Percentiles rank a stretch among this genome's conserved stretches.
These are phyloP conservation scores for Cadophora luteo-olivacea DNA, from an alignment of 2,329 filamentous ascomycete species.

Conservation along the genomic window DNA sequence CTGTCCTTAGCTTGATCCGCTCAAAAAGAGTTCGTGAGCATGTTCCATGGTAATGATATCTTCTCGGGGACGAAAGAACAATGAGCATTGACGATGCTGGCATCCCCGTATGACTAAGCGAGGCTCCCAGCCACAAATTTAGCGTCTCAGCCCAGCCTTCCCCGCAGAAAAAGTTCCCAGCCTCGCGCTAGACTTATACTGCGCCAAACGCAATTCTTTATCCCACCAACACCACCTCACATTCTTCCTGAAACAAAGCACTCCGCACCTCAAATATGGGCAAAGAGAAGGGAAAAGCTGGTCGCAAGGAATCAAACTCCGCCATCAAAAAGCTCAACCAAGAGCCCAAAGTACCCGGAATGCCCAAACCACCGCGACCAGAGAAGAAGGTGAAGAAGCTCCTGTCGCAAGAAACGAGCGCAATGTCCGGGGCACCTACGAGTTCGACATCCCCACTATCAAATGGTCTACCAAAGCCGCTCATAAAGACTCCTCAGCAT, in stretches of 20 bases:
- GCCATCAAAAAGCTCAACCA: conserved; percentile 21
- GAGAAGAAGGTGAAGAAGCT: conserved; percentile 27
- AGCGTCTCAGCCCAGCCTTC: not conserved
- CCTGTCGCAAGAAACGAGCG: conserved; percentile 14
- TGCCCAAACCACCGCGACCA: conserved; percentile 21
- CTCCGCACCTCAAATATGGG: conserved; percentile 29
- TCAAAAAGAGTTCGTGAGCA: too few species aligned
- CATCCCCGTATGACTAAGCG: not conserved
- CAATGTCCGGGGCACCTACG: conserved; percentile 5
- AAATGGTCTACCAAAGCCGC: conserved; percentile 26
- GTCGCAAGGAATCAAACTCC: conserved; percentile 20
- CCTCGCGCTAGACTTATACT: conserved; percentile 25
- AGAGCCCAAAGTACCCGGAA: conserved; percentile 18
- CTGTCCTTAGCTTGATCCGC: too few species aligned
- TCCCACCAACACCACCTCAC: conserved; percentile 1
- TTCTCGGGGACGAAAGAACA: too few species aligned
- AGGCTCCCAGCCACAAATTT: not conserved
- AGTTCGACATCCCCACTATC: conserved; percentile 15
- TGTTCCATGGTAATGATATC: too few species aligned
- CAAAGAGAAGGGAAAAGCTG: conserved; percentile 35
- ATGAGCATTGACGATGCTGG: too few species aligned
- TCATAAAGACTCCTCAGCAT: conserved; percentile 42
- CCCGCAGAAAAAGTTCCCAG: conserved; percentile 22
- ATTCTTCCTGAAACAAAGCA: not conserved
- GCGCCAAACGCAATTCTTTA: conserved; percentile 22